Conservation (phyloP, 768 basidiomycete genomes). For the Kwoniella heveanensis region DNA sequence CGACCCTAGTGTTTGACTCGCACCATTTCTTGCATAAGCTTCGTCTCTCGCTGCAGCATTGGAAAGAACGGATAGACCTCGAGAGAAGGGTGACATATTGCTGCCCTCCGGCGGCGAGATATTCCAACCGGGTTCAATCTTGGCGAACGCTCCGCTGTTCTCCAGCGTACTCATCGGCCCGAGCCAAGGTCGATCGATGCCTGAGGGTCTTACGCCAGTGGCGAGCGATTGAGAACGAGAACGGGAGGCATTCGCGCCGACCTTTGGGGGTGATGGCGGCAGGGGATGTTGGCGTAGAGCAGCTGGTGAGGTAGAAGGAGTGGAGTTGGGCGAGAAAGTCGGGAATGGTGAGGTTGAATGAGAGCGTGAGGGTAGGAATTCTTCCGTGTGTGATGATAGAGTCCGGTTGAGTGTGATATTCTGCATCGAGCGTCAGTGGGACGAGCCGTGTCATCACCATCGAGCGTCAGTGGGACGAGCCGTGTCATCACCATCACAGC, state of each 20-base stretch:
- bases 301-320: constrained; percentile 42
- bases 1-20: neutral
- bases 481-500: neutral
- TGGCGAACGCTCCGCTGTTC: constrained; percentile 29
- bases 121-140: constrained; percentile 33
- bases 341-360: constrained; percentile 44
- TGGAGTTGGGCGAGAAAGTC: constrained; percentile 52
- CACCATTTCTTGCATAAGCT: constrained; percentile 13
- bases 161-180: constrained; percentile 43
- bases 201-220: constrained; percentile 39
- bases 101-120: constrained; percentile 34
- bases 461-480: neutral
- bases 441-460: constrained; percentile 1
- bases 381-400: constrained; percentile 43
- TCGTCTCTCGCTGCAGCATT: constrained; percentile 13
- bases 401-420: constrained; percentile 35
- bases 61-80: constrained; percentile 26
- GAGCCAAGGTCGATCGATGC: constrained; percentile 33
- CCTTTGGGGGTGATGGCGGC: constrained; percentile 46
- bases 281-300: constrained; percentile 18
- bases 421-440: constrained; percentile 10
- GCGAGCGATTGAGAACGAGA: constrained; percentile 51
- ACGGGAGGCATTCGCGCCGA: constrained; percentile 42
- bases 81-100: constrained; percentile 49
- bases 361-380: constrained; percentile 42